These are phyloP conservation scores for Kandelia obovata DNA, from an alignment of 345 rosid species.

Conservation along the genomic window DNA sequence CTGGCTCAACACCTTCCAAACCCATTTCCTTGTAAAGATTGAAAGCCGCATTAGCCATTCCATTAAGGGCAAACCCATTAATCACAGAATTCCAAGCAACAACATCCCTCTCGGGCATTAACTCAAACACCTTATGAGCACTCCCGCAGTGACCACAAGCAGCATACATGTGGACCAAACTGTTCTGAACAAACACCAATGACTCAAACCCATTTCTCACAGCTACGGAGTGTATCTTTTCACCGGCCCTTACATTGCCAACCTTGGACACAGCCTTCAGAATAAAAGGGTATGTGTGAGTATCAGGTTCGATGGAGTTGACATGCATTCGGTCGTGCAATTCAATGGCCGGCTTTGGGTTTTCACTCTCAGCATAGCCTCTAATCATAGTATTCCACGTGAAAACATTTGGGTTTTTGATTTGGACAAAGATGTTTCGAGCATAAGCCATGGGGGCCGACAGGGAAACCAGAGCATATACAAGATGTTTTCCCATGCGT, in stretches of 20 bases:
- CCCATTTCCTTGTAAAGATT: constrained; percentile 51
- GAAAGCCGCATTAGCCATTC: constrained; percentile 62
- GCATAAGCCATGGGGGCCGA: constrained; percentile 63
- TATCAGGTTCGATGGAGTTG: constrained; percentile 53
- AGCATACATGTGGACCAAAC: constrained; percentile 53
- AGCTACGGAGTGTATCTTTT: constrained; percentile 47
- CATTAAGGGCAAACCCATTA: constrained; percentile 72
- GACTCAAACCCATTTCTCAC: constrained; percentile 60
- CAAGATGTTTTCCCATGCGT: constrained; percentile 53
- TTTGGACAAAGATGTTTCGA: constrained; percentile 42
- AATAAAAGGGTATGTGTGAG: constrained; percentile 82
- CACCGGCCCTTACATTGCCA: constrained; percentile 44
- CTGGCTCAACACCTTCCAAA: constrained; percentile 53
- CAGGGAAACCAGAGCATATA: constrained; percentile 51
- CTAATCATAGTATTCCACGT: constrained; percentile 77
- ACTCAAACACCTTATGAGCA: constrained; percentile 62
- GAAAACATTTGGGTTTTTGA: constrained; percentile 50
- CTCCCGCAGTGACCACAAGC: constrained; percentile 43
- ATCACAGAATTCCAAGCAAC: constrained; percentile 95
- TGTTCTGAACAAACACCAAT: constrained; percentile 61
- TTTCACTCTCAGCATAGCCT: constrained; percentile 67
- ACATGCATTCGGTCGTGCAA: constrained; percentile 47
- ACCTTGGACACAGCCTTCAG: constrained; percentile 64
- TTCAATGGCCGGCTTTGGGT: constrained; percentile 47
- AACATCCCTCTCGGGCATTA: constrained; percentile 56